Evolutionary conservation across 768 basidiomycete species (phyloP), one percentile per base, ranked within the genome.

Genomic region (Polyporus arcularius): DNA sequence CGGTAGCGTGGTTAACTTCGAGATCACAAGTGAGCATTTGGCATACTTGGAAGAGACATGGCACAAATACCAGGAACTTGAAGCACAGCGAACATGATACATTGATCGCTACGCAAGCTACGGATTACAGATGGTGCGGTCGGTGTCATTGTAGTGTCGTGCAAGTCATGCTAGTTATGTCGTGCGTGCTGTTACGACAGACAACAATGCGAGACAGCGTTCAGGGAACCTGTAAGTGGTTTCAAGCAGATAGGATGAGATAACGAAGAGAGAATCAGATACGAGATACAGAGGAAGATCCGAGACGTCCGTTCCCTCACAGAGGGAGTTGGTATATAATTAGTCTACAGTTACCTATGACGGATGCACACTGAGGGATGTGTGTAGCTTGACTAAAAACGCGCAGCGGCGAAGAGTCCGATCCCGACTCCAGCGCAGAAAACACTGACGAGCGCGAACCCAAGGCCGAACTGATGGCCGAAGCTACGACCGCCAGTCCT

Each of bases 401-500:
- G 57, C 31, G 45, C n/a, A 8, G 68, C 57, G n/a, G 77, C 65
- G 57, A 70, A 46, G 43, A 80, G 66, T 26, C 80, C 80, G 42
- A 82, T 68, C 51, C 80, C 80, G 46, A 81, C 65, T 28, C 80
- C 80, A 10, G 80, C 73, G 64, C 78, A 80, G 64, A 82, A 76
- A 49, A 75, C 79, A 50, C 80, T 72, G 28, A 75, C 55, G 55
- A 81, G 65, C 7, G 73, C 73, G 26, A 77, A 41, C 45, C 73
- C 74, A 35, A 75, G 65, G 32, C 73, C 54, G 31, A 63, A 50
- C 3, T 53, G 52, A 31, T 52, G 59, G 14, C 61, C 65, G 10
- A 59, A 14, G 4, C 57, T 52, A 11, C 53, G 45, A 10, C 47
- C 38, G 15, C 47, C 18, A 9, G n/a, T 14, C 51, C 47, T 10